These are phyloP conservation scores for Psilocybe subaeruginosa DNA, from an alignment of 768 basidiomycete species.

Conservation along the genomic window DNA sequence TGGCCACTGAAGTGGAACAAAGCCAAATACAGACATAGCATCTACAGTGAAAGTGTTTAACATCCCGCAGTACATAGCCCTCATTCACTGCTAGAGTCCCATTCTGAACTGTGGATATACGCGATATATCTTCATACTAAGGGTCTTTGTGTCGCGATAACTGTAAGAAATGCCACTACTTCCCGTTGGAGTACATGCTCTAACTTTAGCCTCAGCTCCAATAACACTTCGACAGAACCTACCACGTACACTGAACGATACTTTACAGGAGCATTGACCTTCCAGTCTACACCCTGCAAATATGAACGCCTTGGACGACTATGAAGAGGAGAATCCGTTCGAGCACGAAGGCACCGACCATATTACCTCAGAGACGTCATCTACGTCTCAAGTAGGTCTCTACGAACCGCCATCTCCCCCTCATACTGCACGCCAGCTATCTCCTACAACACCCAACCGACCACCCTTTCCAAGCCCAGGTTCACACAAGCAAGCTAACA, in stretches of 20 bases:
- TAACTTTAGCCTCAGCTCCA: constrained; percentile 3
- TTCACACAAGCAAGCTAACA: constrained; percentile 53
- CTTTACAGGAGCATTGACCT: neutral
- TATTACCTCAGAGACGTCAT: constrained; percentile 55
- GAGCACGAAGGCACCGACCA: constrained; percentile 46
- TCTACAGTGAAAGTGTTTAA: neutral
- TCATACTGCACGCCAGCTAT: constrained; percentile 45
- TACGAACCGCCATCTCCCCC: constrained; percentile 64
- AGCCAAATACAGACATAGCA: constrained; percentile 37
- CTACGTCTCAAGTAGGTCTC: constrained; percentile 54
- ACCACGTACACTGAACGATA: neutral
- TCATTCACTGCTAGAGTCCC: neutral
- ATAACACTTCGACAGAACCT: neutral
- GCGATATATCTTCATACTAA: neutral
- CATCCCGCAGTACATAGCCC: constrained; percentile 8
- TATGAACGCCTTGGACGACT: constrained; percentile 27
- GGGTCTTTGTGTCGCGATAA: neutral
- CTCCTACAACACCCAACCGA: constrained; percentile 38
- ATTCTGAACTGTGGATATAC: neutral
- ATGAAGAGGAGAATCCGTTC: constrained; percentile 73
- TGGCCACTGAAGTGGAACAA: constrained; percentile 38
- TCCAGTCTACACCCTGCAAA: neutral
- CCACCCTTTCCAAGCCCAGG: constrained; percentile 61
- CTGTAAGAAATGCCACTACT: neutral
- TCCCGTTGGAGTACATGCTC: neutral